These are phyloP conservation scores for Talaromyces sp. DNA, from an alignment of 2,329 filamentous ascomycete genomes.

Conservation along the genomic window DNA sequence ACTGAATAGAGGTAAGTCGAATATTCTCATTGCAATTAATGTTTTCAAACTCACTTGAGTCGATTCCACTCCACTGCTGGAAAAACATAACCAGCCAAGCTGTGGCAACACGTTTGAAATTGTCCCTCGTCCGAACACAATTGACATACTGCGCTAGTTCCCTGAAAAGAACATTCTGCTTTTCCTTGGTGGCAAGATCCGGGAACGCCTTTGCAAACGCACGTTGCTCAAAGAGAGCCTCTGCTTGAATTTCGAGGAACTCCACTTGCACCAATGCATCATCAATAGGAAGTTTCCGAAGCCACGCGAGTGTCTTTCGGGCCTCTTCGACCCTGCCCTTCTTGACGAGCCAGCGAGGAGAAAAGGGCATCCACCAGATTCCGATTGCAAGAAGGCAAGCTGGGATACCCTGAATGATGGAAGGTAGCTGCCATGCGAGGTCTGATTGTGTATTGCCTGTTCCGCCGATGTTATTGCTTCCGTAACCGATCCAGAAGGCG, in stretches of 20 bases:
- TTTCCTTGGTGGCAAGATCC: constrained; percentile 22
- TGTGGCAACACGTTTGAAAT: constrained; percentile 48
- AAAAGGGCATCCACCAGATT: constrained; percentile 52
- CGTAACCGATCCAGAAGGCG: constrained; percentile 40
- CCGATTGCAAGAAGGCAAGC: constrained; percentile 34
- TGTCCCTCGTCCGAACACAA: constrained; percentile 48
- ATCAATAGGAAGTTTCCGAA: constrained; percentile 27
- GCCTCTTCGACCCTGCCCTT: constrained; percentile 46
- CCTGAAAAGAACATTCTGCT: constrained; percentile 42
- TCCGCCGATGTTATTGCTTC: constrained; percentile 41
- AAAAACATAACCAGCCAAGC: constrained; percentile 50
- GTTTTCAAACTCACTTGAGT: constrained; percentile 31
- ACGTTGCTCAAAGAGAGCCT: constrained; percentile 43
- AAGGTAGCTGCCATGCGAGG: constrained; percentile 47
- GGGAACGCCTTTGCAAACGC: constrained; percentile 47
- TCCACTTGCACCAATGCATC: constrained; percentile 43
- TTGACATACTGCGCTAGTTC: constrained; percentile 53
- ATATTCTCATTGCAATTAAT: neutral
- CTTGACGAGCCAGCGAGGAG: constrained; percentile 52
- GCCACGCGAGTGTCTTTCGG: neutral
- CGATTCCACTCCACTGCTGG: constrained; percentile 47
- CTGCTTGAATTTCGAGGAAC: constrained; percentile 49
- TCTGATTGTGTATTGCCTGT: constrained; percentile 30
- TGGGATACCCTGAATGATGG: constrained; percentile 45
- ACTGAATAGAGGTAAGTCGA: constrained; percentile 27